phyloP scores from a whole-genome alignment of 2,329 filamentous ascomycete genomes.

The Fusarium sp. region DNA sequence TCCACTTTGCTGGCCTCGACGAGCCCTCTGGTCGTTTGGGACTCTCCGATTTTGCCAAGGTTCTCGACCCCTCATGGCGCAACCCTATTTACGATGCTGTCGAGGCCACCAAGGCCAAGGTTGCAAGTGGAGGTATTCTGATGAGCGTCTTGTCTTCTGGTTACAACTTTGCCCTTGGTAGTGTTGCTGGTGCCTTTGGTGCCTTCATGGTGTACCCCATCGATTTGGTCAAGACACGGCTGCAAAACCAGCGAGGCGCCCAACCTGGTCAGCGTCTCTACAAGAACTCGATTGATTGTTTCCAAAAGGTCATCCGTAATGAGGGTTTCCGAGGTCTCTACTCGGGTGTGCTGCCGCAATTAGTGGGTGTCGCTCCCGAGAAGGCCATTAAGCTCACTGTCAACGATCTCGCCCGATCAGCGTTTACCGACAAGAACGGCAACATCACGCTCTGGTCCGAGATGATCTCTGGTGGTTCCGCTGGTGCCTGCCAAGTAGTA shows the following conservation, averaged over 20 bases:
- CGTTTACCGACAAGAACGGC: constrained; percentile 80
- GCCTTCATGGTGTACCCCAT: constrained; percentile 99
- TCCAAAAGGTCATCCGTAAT: constrained; percentile 90
- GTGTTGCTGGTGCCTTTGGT: constrained; percentile 92
- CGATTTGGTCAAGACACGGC: constrained; percentile 96
- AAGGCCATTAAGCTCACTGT: constrained; percentile 99
- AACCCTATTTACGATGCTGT: constrained; percentile 65
- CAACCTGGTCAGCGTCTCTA: constrained; percentile 89
- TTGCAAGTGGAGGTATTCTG: constrained; percentile 58
- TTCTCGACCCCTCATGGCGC: constrained; percentile 93
- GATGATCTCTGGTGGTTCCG: constrained; percentile 86
- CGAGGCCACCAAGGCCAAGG: constrained; percentile 56
- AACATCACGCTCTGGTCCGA: constrained; percentile 78
- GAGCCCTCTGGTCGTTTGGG: constrained; percentile 87
- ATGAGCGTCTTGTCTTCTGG: constrained; percentile 73
- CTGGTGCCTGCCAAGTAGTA: constrained; percentile 96
- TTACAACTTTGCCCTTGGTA: constrained; percentile 92
- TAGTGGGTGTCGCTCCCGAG: constrained; percentile 97
- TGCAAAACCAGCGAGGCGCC: constrained; percentile 93
- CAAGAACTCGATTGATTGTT: constrained; percentile 97
- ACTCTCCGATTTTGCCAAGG: constrained; percentile 89
- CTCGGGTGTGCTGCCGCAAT: constrained; percentile 92
- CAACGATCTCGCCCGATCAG: constrained; percentile 88
- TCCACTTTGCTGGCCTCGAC: constrained; percentile 96
- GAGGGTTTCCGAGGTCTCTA: constrained; percentile 92